Evolutionary conservation across 176 grass and related monocot genomes (phyloP).

Genomic region (Areca catechu): DNA sequence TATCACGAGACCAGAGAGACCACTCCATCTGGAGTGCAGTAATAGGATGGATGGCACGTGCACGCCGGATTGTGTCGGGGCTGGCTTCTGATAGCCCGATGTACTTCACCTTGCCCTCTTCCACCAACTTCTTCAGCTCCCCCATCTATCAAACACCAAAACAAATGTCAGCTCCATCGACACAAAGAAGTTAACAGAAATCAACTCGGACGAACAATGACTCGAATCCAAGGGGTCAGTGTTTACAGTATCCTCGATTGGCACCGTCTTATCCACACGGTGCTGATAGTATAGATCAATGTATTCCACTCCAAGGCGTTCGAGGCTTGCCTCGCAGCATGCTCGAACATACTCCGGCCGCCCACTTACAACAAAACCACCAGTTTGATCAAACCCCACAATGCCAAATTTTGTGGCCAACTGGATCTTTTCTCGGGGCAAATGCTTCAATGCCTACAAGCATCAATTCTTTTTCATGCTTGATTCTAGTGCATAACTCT

Average conservation of each 20-base stretch:
- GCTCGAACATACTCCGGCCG: conserved; percentile 49
- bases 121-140: conserved; percentile 15
- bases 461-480: not conserved
- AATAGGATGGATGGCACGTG: not conserved
- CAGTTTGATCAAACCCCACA: not conserved
- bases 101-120: conserved; percentile 10
- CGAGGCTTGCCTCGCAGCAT: conserved; percentile 64
- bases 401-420: conserved; percentile 76
- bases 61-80: conserved; percentile 6
- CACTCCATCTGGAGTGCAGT: conserved; percentile 4
- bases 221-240: too few species aligned
- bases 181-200: too few species aligned
- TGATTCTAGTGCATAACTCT: not conserved
- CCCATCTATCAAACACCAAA: not conserved
- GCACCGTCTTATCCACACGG: conserved; percentile 37
- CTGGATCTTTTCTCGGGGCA: conserved; percentile 64
- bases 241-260: conserved; percentile 32
- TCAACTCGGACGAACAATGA: too few species aligned
- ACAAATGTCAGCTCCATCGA: too few species aligned
- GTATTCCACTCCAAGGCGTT: conserved; percentile 44
- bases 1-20: conserved; percentile 6
- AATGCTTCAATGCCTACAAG: conserved; percentile 26
- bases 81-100: conserved; percentile 5
- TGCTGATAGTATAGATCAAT: conserved; percentile 81
- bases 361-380: conserved; percentile 18